Conservation (phyloP, 1,139 yeast species). For the Nakaseomyces delphensis region DNA sequence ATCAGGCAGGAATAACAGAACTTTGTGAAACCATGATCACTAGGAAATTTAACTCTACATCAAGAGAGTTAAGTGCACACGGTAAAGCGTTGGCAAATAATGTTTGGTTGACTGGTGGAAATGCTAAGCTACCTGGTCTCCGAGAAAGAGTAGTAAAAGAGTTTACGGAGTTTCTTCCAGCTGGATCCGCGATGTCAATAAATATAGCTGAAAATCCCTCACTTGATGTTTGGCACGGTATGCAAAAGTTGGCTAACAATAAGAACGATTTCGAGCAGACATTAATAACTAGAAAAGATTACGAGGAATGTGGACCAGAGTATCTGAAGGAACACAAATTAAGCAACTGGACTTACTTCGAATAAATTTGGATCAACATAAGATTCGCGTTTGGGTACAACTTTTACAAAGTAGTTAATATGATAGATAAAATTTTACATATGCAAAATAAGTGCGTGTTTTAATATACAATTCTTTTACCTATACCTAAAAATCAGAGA, state of each 20-base stretch:
- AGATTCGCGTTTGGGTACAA: slow-evolving; percentile 5
- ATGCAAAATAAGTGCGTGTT: slow-evolving; percentile 5
- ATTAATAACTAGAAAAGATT: slow-evolving; percentile 60
- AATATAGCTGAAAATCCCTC: slow-evolving; percentile 58
- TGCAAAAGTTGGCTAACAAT: slow-evolving; percentile 67
- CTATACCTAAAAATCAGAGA: not conserved
- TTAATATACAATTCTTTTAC: slow-evolving; percentile 5
- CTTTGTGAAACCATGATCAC: slow-evolving; percentile 58
- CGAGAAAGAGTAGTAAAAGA: slow-evolving; percentile 58
- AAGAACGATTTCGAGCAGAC: slow-evolving; percentile 39
- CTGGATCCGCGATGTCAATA: slow-evolving; percentile 53
- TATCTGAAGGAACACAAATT: slow-evolving; percentile 80
- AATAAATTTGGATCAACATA: slow-evolving; percentile 9
- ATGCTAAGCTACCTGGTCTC: slow-evolving; percentile 56
- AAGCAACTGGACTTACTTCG: slow-evolving; percentile 44
- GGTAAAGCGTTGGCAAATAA: slow-evolving; percentile 41
- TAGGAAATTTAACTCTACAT: slow-evolving; percentile 53
- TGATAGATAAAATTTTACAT: slow-evolving; percentile 6
- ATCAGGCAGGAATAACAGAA: slow-evolving; percentile 87
- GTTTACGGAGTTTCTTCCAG: slow-evolving; percentile 62
- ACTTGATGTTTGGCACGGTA: slow-evolving; percentile 88
- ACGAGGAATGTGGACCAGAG: slow-evolving; percentile 82
- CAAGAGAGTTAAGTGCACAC: slow-evolving; percentile 31
- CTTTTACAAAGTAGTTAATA: not conserved
- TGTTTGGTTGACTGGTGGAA: slow-evolving; percentile 82